phyloP scores from a whole-genome alignment of 768 basidiomycete genomes.

The Infundibulicybe gibba region DNA sequence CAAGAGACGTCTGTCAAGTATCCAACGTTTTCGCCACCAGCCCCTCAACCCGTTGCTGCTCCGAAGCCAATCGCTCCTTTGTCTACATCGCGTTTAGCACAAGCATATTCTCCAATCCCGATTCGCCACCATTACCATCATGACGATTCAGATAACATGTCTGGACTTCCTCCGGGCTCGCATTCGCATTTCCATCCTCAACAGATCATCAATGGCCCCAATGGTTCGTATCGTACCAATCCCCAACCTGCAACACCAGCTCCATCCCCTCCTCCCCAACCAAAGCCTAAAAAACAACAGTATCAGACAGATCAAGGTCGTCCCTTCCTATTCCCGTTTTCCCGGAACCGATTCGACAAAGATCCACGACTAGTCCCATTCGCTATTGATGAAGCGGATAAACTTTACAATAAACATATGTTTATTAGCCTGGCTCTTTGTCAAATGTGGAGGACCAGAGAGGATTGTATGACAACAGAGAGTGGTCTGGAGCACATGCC shows the following conservation, averaged over 20 bases:
- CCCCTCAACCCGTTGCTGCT: conserved; percentile 24
- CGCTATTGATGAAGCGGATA: conserved; percentile 94
- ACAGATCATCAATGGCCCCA: no score
- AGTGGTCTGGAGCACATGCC: conserved; percentile 85
- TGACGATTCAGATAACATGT: conserved; percentile 58
- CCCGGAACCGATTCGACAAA: conserved; percentile 54
- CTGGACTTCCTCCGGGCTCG: conserved; percentile 32
- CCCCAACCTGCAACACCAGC: conserved; percentile 86
- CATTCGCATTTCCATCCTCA: conserved; percentile 30
- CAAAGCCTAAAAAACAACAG: conserved; percentile 96
- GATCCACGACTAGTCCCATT: conserved; percentile 81
- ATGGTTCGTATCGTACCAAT: conserved; percentile 31
- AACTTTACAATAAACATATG: conserved; percentile 86
- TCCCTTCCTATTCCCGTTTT: conserved; percentile 96
- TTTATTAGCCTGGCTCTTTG: conserved; percentile 82
- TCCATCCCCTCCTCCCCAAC: conserved; percentile 78
- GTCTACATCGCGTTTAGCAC: conserved; percentile 67
- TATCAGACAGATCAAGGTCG: conserved; percentile 95
- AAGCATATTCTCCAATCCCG: conserved; percentile 91
- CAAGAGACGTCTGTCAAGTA: conserved; percentile 94
- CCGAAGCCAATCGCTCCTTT: conserved; percentile 29
- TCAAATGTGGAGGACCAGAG: conserved; percentile 95
- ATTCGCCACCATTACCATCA: conserved; percentile 94
- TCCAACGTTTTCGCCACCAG: conserved; percentile 81
- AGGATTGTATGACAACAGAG: conserved; percentile 93